These are phyloP conservation scores for Talaromyces sp. DNA, from an alignment of 2,329 filamentous ascomycete species.

Conservation along the genomic window DNA sequence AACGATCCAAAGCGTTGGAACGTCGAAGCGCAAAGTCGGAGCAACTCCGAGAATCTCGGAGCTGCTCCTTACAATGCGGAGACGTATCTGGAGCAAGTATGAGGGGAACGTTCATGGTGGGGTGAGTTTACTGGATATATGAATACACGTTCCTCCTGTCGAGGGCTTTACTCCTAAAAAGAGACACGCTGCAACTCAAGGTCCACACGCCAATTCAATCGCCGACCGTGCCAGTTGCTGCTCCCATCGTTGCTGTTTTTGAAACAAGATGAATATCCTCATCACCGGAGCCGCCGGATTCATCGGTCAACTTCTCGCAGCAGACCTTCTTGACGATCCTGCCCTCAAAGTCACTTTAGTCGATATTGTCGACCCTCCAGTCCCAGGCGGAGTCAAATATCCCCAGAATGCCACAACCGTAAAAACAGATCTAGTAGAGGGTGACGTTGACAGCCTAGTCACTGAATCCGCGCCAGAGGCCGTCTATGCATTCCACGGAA, in stretches of 20 bases:
- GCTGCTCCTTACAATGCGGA: slow-evolving; percentile 1
- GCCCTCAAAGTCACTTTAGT: slow-evolving; percentile 52
- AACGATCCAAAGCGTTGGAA: background rate
- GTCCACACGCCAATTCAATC: slow-evolving; percentile 40
- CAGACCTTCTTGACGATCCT: slow-evolving; percentile 51
- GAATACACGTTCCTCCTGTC: background rate
- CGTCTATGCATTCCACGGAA: slow-evolving; percentile 62
- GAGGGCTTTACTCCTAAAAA: slow-evolving; percentile 27
- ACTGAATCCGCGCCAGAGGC: slow-evolving; percentile 47
- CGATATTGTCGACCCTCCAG: slow-evolving; percentile 53
- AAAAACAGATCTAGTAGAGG: slow-evolving; percentile 51
- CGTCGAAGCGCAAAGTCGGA: slow-evolving; percentile 9
- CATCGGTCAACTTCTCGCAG: slow-evolving; percentile 59
- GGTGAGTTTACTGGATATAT: background rate
- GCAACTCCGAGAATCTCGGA: slow-evolving; percentile 18
- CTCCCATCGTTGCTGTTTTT: background rate
- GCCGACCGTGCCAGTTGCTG: background rate
- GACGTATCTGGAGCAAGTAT: slow-evolving; percentile 1
- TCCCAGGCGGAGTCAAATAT: slow-evolving; percentile 48
- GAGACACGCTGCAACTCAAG: slow-evolving; percentile 61
- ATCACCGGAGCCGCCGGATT: slow-evolving; percentile 64
- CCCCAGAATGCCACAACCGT: slow-evolving; percentile 51
- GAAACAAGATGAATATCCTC: slow-evolving; percentile 47
- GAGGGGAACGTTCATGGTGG: slow-evolving; percentile 4
- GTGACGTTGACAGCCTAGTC: slow-evolving; percentile 30